These are phyloP conservation scores for Moesziomyces sp. DNA, from an alignment of 1,284 basidiomycete species.

Conservation along the genomic window DNA sequence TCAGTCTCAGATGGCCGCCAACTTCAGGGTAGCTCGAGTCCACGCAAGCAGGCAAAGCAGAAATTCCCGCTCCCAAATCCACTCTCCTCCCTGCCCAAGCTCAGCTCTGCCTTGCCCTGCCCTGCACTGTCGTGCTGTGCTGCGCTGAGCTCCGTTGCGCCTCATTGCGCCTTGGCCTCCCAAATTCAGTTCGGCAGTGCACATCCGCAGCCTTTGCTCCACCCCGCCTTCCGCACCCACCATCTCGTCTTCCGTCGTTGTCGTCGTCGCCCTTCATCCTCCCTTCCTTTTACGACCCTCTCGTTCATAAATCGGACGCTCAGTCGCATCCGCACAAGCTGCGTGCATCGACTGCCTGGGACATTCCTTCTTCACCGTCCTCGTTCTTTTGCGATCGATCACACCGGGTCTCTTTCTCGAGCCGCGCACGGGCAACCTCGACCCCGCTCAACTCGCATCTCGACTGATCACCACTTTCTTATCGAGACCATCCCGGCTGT, in stretches of 20 bases:
- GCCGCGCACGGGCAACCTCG: constrained; percentile 16
- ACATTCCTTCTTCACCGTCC: constrained; percentile 4
- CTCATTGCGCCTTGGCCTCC: background rate
- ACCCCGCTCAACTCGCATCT: constrained; percentile 1
- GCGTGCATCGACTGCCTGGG: background rate
- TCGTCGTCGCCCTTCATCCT: constrained; percentile 8
- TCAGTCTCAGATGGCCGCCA: no score
- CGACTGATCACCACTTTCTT: background rate
- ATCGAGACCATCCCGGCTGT: background rate
- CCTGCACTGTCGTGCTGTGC: no score
- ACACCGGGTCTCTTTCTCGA: constrained; percentile 2
- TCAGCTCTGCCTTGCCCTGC: background rate
- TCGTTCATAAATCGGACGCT: background rate
- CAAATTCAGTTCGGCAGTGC: background rate
- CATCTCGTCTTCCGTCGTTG: constrained; percentile 8
- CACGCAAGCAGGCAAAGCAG: no score
- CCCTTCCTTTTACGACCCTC: background rate
- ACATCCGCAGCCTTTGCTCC: background rate
- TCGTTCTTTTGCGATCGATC: constrained; percentile 9
- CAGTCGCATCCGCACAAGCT: background rate
- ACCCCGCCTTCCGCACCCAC: background rate
- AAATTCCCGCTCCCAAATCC: no score
- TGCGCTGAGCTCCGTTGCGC: background rate
- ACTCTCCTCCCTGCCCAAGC: constrained; percentile 7
- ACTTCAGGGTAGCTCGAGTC: no score